Base-by-base conservation (phyloP, 805 yeast genomes). In the Sungouiella thailandica region DNA sequence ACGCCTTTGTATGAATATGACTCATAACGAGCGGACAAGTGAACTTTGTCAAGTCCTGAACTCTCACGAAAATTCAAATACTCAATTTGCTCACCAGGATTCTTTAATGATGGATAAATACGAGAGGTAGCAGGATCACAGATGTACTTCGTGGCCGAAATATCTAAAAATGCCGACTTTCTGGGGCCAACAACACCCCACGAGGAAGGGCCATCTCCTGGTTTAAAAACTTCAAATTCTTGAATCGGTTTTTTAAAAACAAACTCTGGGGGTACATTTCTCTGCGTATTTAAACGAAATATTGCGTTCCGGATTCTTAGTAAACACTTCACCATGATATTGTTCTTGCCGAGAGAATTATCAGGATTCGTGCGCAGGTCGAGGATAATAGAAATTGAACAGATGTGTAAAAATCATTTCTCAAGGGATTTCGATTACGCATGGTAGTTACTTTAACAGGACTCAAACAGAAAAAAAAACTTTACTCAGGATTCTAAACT, bases 11-110 rank as follows among this genome's bases (percentile, higher is more conserved):
- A 62, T 4, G 70, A 53, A 33, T 76, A 85, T 35, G 76, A 77
- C 58, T 90, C 98, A 52, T 86, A 90, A 33, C 98, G 60, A 1
- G 97, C 96, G 32, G 95, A 80, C 23, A 90, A 48, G 62, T 89
- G 95, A 0, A 88, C 84, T 31, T 51, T 56, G 31, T 60, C 65
- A 17, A 62, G 43, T 2, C 71, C 69, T 1, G 65, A 53, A 19
- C 34, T 39, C 16, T 65, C 68, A 28, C 53, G 47, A 41, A 64
- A 64, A 29, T 63, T 58, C 29, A 65, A 49, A 28, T 52, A 56
- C 36, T 53, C 58, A 8, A 64, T 49, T 12, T 46, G 32, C 9
- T 68, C 59, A 23, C 62, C 51, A 5, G 35, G 36, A 12, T 49
- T 44, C 8, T 46, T 33, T 29, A 76, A 47, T 22, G 62, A 61